phyloP scores from a whole-genome alignment of 2,329 filamentous ascomycete species.

The Fusarium gaditjirri region DNA sequence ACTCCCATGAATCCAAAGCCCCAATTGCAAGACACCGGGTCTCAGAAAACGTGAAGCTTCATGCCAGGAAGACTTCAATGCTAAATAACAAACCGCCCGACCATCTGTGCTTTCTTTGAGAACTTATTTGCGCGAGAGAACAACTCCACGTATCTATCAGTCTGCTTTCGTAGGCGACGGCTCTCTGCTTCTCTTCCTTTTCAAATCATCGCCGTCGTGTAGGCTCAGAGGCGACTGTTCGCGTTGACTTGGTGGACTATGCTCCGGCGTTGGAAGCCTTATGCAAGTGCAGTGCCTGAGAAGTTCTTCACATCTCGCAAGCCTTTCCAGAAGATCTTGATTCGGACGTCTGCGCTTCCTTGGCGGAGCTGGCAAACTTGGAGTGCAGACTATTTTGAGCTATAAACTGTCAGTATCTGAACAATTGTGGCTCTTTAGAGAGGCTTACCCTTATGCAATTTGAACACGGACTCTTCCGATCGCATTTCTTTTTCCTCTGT shows the following conservation, averaged over 20 bases:
- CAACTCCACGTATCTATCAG: not conserved
- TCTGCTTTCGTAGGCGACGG: not conserved
- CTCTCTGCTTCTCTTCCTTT: conserved; percentile 10
- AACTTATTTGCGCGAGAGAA: rapidly evolving
- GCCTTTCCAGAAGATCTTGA: conserved; percentile 41
- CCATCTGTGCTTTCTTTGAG: not conserved
- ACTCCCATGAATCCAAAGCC: not conserved
- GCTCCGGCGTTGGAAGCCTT: conserved; percentile 29
- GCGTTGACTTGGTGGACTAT: conserved; percentile 15
- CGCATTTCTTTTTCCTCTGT: conserved; percentile 50
- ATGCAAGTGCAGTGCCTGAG: conserved; percentile 43
- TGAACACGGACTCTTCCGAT: conserved; percentile 47
- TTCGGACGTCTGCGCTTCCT: conserved; percentile 46
- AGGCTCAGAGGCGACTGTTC: conserved; percentile 16
- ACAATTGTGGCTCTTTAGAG: rapidly evolving
- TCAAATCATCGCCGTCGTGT: conserved; percentile 13
- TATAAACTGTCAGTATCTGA: not conserved
- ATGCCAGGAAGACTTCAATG: not conserved
- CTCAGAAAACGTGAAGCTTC: rapidly evolving
- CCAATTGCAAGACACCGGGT: not conserved
- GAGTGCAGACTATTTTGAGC: conserved; percentile 42
- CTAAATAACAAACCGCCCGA: not conserved
- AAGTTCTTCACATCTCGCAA: conserved; percentile 25
- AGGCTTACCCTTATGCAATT: conserved; percentile 43
- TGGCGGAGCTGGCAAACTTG: conserved; percentile 45